Base-by-base conservation (phyloP, 345 rosid genomes). In the Acer yangbiense region DNA sequence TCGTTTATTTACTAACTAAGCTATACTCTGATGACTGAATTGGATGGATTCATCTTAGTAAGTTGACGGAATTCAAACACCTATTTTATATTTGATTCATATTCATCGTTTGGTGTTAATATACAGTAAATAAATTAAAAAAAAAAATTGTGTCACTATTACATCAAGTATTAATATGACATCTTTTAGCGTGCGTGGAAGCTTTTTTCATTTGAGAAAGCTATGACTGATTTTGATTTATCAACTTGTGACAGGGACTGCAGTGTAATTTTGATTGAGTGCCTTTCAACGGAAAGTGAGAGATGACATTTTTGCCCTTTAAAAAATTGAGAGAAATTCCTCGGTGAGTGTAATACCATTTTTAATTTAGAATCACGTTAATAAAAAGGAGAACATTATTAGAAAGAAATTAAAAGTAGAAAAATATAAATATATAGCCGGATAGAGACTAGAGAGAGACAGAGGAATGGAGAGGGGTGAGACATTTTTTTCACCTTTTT, bases 401-500 rank as follows among this genome's bases (percentile, higher is more conserved):
- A 9, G 71, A 57, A 35, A 65, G 35, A 29, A 29, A 29, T 29
- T 61, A 65, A 18, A 75, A 48, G 43, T 23, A 35, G 29, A 43
- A 43, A 43, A 43, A 71, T 65, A 84, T 63, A 66, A 60, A 70
- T 74, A 71, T 58, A 70, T 71, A 71, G 12, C 57, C 46, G 75
- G 80, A 69, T 27, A 72, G 81, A 32, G 84, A 81, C 81, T 27
- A 21, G 77, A 61, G 62, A 76, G 25, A 68, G 69, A 84, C 66
- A 66, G 77, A 54, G 82, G 65, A 48, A n/a, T 48, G 63, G 77
- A 67, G 76, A 55, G 13, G 78, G 61, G 78, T 41, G 72, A 44
- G 82, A 63, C 54, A 75, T 74, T 76, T 79, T 43, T 74, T 65
- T 79, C 52, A 29, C 71, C 82, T 84, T 88, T 88, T 88, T 84